phyloP scores from a whole-genome alignment of 352 stramenopile species.

The Globisporangium takayamanum region DNA sequence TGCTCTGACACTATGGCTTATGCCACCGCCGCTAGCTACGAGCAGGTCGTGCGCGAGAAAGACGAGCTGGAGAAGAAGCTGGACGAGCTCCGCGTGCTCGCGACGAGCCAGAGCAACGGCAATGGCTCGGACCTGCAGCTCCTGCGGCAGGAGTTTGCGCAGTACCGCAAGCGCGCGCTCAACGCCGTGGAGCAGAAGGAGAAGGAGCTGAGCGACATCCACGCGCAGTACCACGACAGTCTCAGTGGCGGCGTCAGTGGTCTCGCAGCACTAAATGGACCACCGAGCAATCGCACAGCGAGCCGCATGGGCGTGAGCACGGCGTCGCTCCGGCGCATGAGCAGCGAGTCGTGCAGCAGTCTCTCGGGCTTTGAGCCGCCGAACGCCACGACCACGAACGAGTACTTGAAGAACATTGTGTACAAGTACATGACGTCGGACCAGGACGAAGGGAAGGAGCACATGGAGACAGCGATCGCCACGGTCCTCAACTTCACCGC shows the following conservation, averaged over 20 bases:
- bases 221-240: conserved; percentile 47
- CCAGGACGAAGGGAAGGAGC: conserved; percentile 75
- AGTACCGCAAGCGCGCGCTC: conserved; percentile 70
- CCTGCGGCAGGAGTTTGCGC: conserved; percentile 71
- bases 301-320: conserved; percentile 34
- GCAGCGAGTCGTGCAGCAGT: conserved; percentile 72
- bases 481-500: conserved; percentile 84
- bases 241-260: conserved; percentile 22
- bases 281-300: conserved; percentile 29
- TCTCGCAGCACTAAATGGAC: conserved; percentile 8
- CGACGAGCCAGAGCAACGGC: conserved; percentile 17
- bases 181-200: conserved; percentile 82
- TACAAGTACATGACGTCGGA: conserved; percentile 90
- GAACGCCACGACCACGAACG: conserved; percentile 74
- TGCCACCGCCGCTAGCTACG: conserved; percentile 32
- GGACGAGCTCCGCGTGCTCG: conserved; percentile 46
- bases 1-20: no score
- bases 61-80: conserved; percentile 71
- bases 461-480: conserved; percentile 87
- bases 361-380: conserved; percentile 77
- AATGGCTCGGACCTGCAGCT: conserved; percentile 51
- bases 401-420: conserved; percentile 90
- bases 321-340: conserved; percentile 54
- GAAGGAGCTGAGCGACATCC: conserved; percentile 64
- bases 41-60: conserved; percentile 70